A percentile compares a stretch with the other conserved stretches of the same genome.
Evolutionary conservation across 495 filamentous ascomycete genomes (phyloP).

Genomic region (Thermochaetoides thermophila): DNA sequence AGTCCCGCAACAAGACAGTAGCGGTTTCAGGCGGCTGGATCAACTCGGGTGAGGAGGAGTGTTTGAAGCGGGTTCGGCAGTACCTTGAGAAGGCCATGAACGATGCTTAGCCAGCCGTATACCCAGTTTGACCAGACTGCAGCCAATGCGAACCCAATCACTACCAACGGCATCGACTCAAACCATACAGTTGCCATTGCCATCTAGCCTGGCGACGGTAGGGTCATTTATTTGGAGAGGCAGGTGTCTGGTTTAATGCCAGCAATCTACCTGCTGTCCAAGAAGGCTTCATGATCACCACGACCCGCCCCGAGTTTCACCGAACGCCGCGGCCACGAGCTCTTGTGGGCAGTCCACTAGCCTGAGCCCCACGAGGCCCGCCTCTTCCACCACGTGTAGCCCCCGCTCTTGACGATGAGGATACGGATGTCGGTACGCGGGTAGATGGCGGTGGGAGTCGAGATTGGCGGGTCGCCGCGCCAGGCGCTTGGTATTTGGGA

Average conservation of each 20-base stretch:
- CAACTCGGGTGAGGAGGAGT: slow-evolving; percentile 15
- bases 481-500: slow-evolving; percentile 46
- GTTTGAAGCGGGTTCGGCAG: slow-evolving; percentile 9
- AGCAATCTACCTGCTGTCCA: no score
- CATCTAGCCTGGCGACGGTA: no score
- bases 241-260: no score
- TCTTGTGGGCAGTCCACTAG: slow-evolving; percentile 34
- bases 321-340: slow-evolving; percentile 24
- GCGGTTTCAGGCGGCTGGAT: slow-evolving; percentile 12
- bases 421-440: no score
- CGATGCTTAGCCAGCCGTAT: slow-evolving; percentile 6
- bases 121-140: no score
- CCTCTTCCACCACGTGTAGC: slow-evolving; percentile 22
- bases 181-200: no score
- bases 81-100: slow-evolving; percentile 11
- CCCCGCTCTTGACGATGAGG: no score
- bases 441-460: slow-evolving; percentile 23
- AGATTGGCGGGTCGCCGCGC: slow-evolving; percentile 34
- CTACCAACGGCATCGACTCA: no score
- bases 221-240: no score
- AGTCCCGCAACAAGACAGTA: slow-evolving; percentile 45
- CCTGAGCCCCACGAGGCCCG: slow-evolving; percentile 19
- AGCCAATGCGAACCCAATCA: no score
- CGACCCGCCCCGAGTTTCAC: no score
- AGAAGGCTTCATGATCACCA: no score